Base-by-base conservation (phyloP, 179 eudicot genomes). In the Camellia oleifera region DNA sequence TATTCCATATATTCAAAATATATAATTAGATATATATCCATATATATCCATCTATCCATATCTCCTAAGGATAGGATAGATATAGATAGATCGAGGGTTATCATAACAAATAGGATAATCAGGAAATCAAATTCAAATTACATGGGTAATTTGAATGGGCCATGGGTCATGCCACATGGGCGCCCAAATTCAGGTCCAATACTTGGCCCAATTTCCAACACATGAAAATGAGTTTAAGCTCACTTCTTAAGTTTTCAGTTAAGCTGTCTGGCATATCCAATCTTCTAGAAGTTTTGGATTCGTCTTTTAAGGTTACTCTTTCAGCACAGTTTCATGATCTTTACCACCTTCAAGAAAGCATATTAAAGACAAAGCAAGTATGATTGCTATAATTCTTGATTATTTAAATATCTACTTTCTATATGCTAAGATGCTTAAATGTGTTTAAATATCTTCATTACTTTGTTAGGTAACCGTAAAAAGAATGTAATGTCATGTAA, bases 291-390 rank as follows among this genome's bases (percentile, higher is more conserved):
- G 93, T 92, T 66, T 74, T 96, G 87, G 98, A 94, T 85, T 82
- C 91, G 74, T 90, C 97, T 26, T 94, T 96, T 76, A 92, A 89
- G 89, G 94, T 85, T 78, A 83, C 95, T 82, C 87, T 85, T 77
- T 90, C 98, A 54, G 93, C 97, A 77, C 89, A 86, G 85, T 92
- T 94, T 83, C 89, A 92, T 86, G 99, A 94, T 86, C 88, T 96
- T 52, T 89, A 91, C 23, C 84, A 85, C 64, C 93, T 96, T 78
- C 98, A 88, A 82, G 99, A 96, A 80, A 88, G 84, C 86, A 89
- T 96, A 80, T 78, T 84, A 20, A 96, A 90, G 91, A 85, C 98
- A 69, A 96, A 96, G 84, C 99, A 96, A 97, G 99, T 94, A 74
- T 81, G 81, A 71, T 82, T 79, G 83, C 57, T 75, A 20, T 3